Conservation (phyloP, 805 yeast genomes). For the Danielozyma ontarioensis region DNA sequence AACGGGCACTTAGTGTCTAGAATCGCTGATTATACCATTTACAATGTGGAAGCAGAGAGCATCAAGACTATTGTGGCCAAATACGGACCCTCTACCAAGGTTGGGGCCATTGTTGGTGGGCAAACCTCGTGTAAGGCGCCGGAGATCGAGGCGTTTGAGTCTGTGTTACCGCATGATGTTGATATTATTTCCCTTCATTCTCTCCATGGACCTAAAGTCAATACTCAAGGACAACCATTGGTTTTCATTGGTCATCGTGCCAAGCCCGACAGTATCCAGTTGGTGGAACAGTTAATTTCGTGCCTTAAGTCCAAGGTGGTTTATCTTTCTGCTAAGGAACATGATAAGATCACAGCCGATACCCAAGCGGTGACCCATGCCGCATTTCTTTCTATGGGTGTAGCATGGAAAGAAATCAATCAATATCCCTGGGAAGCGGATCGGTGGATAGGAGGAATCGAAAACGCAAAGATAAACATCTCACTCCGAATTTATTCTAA, state of each 20-base stretch:
- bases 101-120: slow-evolving; percentile 93
- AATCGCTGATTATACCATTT: slow-evolving; percentile 73
- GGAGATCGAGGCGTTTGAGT: slow-evolving; percentile 82
- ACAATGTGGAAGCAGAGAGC: slow-evolving; percentile 90
- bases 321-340: slow-evolving; percentile 75
- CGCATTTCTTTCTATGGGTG: slow-evolving; percentile 94
- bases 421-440: slow-evolving; percentile 90
- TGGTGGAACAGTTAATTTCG: slow-evolving; percentile 60
- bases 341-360: slow-evolving; percentile 94
- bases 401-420: slow-evolving; percentile 81
- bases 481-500: slow-evolving; percentile 86
- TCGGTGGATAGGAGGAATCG: slow-evolving; percentile 89
- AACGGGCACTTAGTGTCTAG: slow-evolving; percentile 88
- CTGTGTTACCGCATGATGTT: slow-evolving; percentile 66
- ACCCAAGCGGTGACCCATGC: slow-evolving; percentile 99
- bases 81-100: slow-evolving; percentile 85
- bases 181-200: slow-evolving; percentile 87
- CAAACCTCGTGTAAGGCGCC: slow-evolving; percentile 94
- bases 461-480: slow-evolving; percentile 92
- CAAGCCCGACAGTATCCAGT: slow-evolving; percentile 43
- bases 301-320: slow-evolving; percentile 79
- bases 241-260: slow-evolving; percentile 80
- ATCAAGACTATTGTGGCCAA: slow-evolving; percentile 63
- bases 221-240: slow-evolving; percentile 87
- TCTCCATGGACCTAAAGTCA: slow-evolving; percentile 89